phyloP scores from a whole-genome alignment of 75 land plant genomes.

The Picea sitchensis region DNA sequence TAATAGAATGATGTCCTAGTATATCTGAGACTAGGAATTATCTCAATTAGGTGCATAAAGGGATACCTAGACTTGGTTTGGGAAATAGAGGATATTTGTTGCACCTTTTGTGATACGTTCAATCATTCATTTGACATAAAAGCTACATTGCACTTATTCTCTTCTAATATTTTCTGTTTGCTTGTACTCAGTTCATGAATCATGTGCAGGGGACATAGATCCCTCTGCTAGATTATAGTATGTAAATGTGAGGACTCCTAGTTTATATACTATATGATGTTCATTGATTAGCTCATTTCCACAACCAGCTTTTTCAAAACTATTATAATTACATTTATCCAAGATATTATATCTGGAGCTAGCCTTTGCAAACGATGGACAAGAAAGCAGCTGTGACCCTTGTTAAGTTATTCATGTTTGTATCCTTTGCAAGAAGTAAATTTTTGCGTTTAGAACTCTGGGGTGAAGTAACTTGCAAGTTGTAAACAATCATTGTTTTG shows the following conservation, averaged over 20 bases:
- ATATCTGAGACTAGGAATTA: no score
- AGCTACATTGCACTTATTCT: no score
- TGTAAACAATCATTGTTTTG: slow-evolving; percentile 5
- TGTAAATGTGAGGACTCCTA: no score
- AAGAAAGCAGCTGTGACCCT: background rate
- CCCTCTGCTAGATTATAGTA: no score
- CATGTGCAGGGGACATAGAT: no score
- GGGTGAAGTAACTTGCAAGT: background rate
- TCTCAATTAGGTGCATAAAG: no score
- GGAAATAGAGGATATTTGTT: no score
- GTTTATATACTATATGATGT: background rate
- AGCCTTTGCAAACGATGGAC: background rate
- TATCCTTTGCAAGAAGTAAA: background rate
- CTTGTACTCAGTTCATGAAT: background rate
- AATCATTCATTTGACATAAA: no score
- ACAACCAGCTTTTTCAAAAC: background rate
- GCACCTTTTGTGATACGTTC: no score
- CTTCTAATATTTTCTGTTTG: no score
- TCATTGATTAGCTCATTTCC: background rate
- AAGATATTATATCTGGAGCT: background rate
- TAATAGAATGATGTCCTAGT: no score
- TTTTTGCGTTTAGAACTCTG: background rate
- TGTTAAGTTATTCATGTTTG: background rate
- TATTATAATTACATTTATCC: background rate
- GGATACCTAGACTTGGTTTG: no score